These are phyloP conservation scores for Rhizomucor miehei DNA, from an alignment of 371 early-diverging fungal genomes.

Conservation along the genomic window DNA sequence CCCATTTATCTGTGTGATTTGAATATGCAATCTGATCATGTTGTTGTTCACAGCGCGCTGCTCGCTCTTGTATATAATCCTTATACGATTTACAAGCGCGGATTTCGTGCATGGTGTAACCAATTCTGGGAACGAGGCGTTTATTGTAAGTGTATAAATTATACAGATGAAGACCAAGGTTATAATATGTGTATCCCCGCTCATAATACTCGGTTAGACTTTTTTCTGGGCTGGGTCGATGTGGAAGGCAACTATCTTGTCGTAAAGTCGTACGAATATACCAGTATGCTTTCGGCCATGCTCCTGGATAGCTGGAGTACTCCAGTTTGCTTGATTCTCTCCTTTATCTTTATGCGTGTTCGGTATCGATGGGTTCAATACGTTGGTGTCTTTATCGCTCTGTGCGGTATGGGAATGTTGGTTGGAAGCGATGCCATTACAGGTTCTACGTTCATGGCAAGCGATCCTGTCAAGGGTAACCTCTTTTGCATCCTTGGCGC, in stretches of 20 bases:
- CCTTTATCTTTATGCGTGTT: conserved; percentile 57
- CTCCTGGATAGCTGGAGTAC: conserved; percentile 76
- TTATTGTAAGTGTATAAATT: conserved; percentile 33
- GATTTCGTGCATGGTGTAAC: conserved; percentile 43
- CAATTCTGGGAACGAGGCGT: conserved; percentile 54
- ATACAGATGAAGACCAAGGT: not conserved
- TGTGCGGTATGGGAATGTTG: conserved; percentile 66
- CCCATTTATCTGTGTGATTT: not conserved
- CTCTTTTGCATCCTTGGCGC: conserved; percentile 69
- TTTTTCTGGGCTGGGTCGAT: conserved; percentile 64
- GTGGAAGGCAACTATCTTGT: conserved; percentile 81
- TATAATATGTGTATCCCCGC: not conserved
- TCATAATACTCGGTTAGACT: no score
- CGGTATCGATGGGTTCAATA: conserved; percentile 66
- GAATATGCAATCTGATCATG: not conserved
- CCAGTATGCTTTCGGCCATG: conserved; percentile 70
- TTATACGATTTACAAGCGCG: conserved; percentile 53
- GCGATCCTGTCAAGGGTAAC: conserved; percentile 63
- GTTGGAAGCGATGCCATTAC: conserved; percentile 61
- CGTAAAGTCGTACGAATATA: conserved; percentile 73
- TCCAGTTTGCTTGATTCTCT: conserved; percentile 65
- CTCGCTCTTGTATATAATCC: conserved; percentile 65
- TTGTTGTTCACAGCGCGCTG: conserved; percentile 25
- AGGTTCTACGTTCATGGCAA: conserved; percentile 43
- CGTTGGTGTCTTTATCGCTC: conserved; percentile 57